Conservation (phyloP, 2,329 filamentous ascomycete genomes). For the Pseudogymnoascus sp. region DNA sequence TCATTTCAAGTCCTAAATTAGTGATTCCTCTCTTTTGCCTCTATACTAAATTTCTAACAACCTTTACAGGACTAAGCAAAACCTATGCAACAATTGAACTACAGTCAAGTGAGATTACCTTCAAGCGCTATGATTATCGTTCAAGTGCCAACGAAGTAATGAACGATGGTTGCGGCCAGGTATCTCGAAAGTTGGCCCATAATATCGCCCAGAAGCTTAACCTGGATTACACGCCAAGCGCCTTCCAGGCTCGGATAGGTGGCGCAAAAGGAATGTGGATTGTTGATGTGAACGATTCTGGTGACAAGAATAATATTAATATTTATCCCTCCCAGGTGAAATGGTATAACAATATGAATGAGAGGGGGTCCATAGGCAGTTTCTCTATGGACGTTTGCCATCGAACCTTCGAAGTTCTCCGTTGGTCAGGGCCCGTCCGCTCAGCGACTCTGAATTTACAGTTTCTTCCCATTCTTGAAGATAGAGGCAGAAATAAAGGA, state of each 20-base stretch:
- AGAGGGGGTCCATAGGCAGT: constrained; percentile 24
- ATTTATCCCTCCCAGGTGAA: constrained; percentile 62
- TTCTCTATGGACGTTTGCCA: constrained; percentile 35
- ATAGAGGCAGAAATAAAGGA: constrained; percentile 42
- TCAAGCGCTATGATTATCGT: constrained; percentile 31
- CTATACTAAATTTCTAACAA: neutral
- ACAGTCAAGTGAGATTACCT: constrained; percentile 38
- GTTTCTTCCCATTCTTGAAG: constrained; percentile 59
- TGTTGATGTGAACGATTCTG: constrained; percentile 43
- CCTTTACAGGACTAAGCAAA: constrained; percentile 23
- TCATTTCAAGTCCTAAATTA: neutral
- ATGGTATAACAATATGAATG: constrained; percentile 46
- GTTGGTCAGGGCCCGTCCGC: constrained; percentile 38
- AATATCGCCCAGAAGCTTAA: constrained; percentile 45
- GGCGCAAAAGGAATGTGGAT: constrained; percentile 73
- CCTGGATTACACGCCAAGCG: constrained; percentile 49
- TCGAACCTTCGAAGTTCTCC: constrained; percentile 58
- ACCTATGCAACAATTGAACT: constrained; percentile 42
- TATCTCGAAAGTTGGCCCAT: constrained; percentile 53
- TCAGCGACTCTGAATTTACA: constrained; percentile 57
- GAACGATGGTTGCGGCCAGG: constrained; percentile 59
- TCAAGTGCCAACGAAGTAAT: constrained; percentile 42
- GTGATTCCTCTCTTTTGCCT: neutral
- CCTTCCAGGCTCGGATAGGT: constrained; percentile 62
- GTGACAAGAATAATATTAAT: constrained; percentile 54